Base-by-base conservation (phyloP, 129 eudicot species). In the Flaveria ramosissima region DNA sequence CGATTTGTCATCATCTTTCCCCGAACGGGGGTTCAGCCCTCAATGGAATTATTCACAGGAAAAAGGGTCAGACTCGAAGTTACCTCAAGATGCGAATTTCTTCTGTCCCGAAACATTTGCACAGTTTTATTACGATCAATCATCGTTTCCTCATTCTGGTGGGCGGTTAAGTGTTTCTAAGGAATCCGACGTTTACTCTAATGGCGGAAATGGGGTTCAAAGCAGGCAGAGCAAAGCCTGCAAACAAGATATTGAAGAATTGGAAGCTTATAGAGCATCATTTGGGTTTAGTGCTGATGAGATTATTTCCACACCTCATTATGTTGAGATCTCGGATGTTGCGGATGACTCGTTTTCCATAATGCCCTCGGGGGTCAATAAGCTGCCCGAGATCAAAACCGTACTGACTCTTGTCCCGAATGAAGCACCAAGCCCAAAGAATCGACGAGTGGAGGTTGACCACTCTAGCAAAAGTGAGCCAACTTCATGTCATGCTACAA, bases 281-380 rank as follows among this genome's bases (percentile, higher is more conserved):
- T 93, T 93, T 68, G 98, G 98, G 73, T 93, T 93, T 85, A 93
- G 97, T 87, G 98, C 97, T 30, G 98, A 93, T 87, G 98, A 93
- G 69, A 84, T 93, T 75, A 85, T 87, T 73, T 85, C 96, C 27
- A 93, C 97, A 21, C 65, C 97, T 80, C 91, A 93, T 46, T 93
- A 93, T 82, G 96, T 90, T 43, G 98, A 93, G 86, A 93, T 93
- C 3, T 78, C 96, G 60, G 92, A 93, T 74, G 90, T 87, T 9
- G 71, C 83, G 83, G 98, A 90, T 59, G 92, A 84, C 39, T 85
- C 96, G 2, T 90, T 88, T 77, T 79, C 86, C 68, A 93, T 90
- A 83, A 75, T 77, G 41, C 94, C 97, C 9, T 73, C 79, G 21
- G 80, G 85, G 3, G 50, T 86, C 47, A 72, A 62, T 72, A 92